Evolutionary conservation across 1,284 basidiomycete species (phyloP).

Genomic region (Boletellus deceptivus): DNA sequence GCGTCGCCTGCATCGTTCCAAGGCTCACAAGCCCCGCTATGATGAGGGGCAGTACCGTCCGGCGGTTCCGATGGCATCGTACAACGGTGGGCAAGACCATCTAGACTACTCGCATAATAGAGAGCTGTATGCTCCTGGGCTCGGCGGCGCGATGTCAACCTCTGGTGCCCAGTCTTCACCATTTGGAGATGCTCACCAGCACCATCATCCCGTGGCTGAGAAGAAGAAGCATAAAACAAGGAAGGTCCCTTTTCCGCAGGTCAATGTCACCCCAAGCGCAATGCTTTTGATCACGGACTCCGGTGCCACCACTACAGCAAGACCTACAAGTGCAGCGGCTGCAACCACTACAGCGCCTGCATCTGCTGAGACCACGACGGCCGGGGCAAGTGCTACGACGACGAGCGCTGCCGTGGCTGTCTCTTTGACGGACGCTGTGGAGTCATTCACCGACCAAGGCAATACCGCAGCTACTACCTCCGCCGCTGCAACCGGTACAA

Average conservation of each 20-base stretch:
- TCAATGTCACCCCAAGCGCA: neutral
- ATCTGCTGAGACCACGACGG: neutral
- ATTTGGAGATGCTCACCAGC: neutral
- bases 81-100: conserved; percentile 16
- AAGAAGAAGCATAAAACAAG: neutral
- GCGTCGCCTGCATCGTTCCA: conserved; percentile 17
- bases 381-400: neutral
- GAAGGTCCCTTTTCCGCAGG: neutral
- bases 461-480: neutral
- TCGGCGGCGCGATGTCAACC: neutral
- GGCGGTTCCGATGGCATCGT: conserved; percentile 14
- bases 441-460: neutral
- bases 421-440: neutral
- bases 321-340: neutral
- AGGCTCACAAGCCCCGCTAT: conserved; percentile 8
- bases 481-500: too few species aligned
- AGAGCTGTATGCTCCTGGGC: conserved; percentile 11
- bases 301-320: neutral
- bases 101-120: conserved; percentile 15
- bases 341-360: neutral
- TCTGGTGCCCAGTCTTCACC: neutral
- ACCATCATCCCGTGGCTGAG: too few species aligned
- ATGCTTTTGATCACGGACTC: neutral
- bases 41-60: conserved; percentile 22
- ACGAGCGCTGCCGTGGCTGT: neutral